Evolutionary conservation across 176 grass and related monocot species (phyloP), one percentile per base, ranked within the genome.

Genomic region (Cenchrus fungigraminus): DNA sequence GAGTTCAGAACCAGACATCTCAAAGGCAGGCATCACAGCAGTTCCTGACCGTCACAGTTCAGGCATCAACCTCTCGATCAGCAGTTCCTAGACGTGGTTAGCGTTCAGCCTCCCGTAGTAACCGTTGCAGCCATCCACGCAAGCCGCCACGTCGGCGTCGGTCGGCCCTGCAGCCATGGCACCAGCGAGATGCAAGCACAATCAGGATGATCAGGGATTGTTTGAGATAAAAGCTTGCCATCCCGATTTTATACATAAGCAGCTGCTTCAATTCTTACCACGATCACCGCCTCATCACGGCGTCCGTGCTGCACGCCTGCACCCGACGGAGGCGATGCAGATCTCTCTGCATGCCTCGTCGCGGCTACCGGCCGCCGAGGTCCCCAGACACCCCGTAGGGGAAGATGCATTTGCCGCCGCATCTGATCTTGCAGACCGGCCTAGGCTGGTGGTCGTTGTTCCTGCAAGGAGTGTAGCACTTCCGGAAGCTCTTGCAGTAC

Each of bases 401-500:
- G 49, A 4, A 6, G 76, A 9, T 2, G 59, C 43, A 65, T 12
- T 2, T 2, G 19, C 1, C 12, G 20, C 22, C 7, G 59, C 76
- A 79, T 12, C 46, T 10, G 14, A 50, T 0, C 44, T 47, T 78
- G 58, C 76, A 78, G 40, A 45, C 22, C 1, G 0, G 0, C 7
- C 0, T 12, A 3, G 42, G 15, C 5, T 42, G 4, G 22, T 76
- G 42, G 0, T 32, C 3, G 2, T 2, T 6, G 17, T 64, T 5
- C n/a, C 77, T 63, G 60, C 77, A 65, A 60, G 6, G 10, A 11
- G 59, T 14, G 44, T 65, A 51, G 77, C 77, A 79, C 6, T 32
- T 28, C 12, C 1, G 8, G 60, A 51, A 79, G 44, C 76, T 50
- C n/a, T 16, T 1, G 59, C 76, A 65, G 59, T 47, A 65, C 34